Evolutionary conservation across 2,329 filamentous ascomycete genomes (phyloP).

Genomic region (Paecilomyces dactylethromorphus): DNA sequence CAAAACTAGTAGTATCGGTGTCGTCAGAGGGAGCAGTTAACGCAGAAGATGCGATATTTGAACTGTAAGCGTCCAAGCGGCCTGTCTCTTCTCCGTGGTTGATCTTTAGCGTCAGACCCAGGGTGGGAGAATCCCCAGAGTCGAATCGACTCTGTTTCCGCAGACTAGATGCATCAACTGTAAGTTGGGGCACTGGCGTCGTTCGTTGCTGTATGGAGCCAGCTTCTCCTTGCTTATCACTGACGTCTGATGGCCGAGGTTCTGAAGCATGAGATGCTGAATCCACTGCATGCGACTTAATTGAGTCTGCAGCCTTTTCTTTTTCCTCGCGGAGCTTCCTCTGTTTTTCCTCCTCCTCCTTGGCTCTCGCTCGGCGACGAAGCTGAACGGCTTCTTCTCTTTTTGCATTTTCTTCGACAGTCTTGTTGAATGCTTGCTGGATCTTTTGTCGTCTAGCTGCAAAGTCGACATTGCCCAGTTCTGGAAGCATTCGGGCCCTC

Average conservation of each 20-base stretch:
- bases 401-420: conserved; percentile 60
- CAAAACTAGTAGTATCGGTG: conserved; percentile 58
- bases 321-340: conserved; percentile 17
- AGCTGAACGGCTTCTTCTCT: conserved; percentile 55
- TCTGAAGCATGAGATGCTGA: neutral
- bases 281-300: neutral
- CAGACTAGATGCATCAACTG: conserved; percentile 1
- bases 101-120: conserved; percentile 23
- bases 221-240: neutral
- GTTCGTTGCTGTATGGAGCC: neutral
- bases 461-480: conserved; percentile 74
- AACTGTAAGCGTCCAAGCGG: conserved; percentile 12
- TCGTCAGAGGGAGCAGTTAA: conserved; percentile 54
- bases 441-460: conserved; percentile 75
- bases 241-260: neutral
- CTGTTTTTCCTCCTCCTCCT: conserved; percentile 45
- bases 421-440: conserved; percentile 76
- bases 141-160: neutral
- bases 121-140: conserved; percentile 34
- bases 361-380: conserved; percentile 28
- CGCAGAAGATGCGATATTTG: conserved; percentile 53
- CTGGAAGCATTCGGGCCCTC: conserved; percentile 44
- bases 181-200: conserved; percentile 1
- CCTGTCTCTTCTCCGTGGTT: neutral
- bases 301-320: conserved; percentile 9